phyloP scores from a whole-genome alignment of 148 eudicot species.

The Spergularia marina region DNA sequence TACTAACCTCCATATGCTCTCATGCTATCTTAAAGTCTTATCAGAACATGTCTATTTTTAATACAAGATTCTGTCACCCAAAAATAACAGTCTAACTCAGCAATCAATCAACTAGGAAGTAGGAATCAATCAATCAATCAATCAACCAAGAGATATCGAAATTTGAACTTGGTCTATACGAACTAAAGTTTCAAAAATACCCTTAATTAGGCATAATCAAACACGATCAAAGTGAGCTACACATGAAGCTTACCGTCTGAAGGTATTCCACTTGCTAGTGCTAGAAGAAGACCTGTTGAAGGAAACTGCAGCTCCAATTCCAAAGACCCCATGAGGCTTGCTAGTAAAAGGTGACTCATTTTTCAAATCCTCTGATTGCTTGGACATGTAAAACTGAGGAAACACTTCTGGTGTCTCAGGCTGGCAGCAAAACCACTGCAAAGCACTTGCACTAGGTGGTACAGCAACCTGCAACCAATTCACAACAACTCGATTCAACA shows the following conservation, averaged over 20 bases:
- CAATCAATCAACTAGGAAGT: conserved; percentile 1
- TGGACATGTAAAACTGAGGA: conserved; percentile 79
- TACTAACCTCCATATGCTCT: background rate
- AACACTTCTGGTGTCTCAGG: conserved; percentile 54
- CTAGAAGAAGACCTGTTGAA: conserved; percentile 37
- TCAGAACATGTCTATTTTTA: no score
- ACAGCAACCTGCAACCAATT: conserved; percentile 60
- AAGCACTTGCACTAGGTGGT: conserved; percentile 74
- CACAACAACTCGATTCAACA: conserved; percentile 2
- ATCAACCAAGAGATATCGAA: background rate
- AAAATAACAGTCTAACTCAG: conserved; percentile 1
- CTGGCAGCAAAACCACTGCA: conserved; percentile 74
- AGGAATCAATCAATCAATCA: background rate
- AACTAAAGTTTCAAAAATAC: background rate
- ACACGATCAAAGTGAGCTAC: conserved; percentile 4
- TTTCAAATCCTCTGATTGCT: conserved; percentile 37
- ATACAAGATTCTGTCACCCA: background rate
- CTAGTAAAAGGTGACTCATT: conserved; percentile 32
- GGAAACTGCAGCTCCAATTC: conserved; percentile 71
- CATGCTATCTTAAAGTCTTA: background rate
- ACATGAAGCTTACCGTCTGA: conserved; percentile 47
- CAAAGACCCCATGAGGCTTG: conserved; percentile 59
- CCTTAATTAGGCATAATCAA: background rate
- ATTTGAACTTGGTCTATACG: background rate
- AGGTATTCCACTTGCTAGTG: conserved; percentile 34